Percentiles rank a stretch among this genome's conserved stretches.
phyloP scores from a whole-genome alignment of 345 rosid species.

The Arabidopsis thaliana region TAIR10.1 NC_003076.8:19512501-19513000 shows the following conservation, averaged over 20 bases:
- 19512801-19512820: slow-evolving; percentile 89
- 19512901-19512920: background rate
- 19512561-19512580: slow-evolving; percentile 73
- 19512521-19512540: slow-evolving; percentile 50
- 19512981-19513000: background rate
- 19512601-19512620: slow-evolving; percentile 64
- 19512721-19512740: slow-evolving; percentile 6
- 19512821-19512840: slow-evolving; percentile 84
- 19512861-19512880: background rate
- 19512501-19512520: slow-evolving; percentile 54
- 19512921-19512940: slow-evolving; percentile 6
- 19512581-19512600: slow-evolving; percentile 66
- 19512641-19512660: slow-evolving; percentile 81
- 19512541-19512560: slow-evolving; percentile 65
- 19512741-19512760: slow-evolving; percentile 69
- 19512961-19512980: slow-evolving; percentile 9
- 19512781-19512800: slow-evolving; percentile 86
- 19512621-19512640: slow-evolving; percentile 71
- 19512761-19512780: slow-evolving; percentile 85
- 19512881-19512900: background rate
- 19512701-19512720: slow-evolving; percentile 21
- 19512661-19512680: slow-evolving; percentile 28
- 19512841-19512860: slow-evolving; percentile 40
- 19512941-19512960: slow-evolving; percentile 10
- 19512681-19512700: slow-evolving; percentile 28